phyloP scores from a whole-genome alignment of 73 alveolate genomes.

The Tetrahymena thermophila region DNA sequence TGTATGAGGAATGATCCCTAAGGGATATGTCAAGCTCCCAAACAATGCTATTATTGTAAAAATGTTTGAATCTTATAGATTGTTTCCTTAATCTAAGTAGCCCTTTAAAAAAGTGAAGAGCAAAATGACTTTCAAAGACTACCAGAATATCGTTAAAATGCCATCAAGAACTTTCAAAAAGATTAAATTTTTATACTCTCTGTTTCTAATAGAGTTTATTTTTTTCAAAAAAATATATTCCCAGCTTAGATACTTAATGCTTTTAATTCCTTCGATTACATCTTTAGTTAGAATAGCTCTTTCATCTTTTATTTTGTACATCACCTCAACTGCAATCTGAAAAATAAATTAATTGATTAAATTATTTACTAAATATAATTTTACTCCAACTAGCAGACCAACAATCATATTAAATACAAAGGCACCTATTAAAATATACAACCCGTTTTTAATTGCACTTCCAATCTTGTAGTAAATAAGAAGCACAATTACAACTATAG shows the following conservation, averaged over 20 bases:
- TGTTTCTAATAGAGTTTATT: neutral
- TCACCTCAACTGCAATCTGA: neutral
- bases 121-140: slow-evolving; percentile 4
- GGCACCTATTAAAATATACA: neutral
- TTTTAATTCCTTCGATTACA: slow-evolving; percentile 30
- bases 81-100: neutral
- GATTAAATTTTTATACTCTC: slow-evolving; percentile 1
- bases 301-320: neutral
- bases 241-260: slow-evolving; percentile 26
- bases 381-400: neutral
- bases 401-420: neutral
- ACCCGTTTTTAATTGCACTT: slow-evolving; percentile 14
- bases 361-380: neutral
- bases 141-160: slow-evolving; percentile 21
- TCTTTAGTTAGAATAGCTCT: slow-evolving; percentile 8
- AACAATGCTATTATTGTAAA: slow-evolving; percentile 35
- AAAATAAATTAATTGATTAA: neutral
- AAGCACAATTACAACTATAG: neutral
- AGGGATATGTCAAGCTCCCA: slow-evolving; percentile 9
- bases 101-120: slow-evolving; percentile 2
- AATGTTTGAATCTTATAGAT: slow-evolving; percentile 3
- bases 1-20: slow-evolving; percentile 26
- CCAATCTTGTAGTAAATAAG: slow-evolving; percentile 18
- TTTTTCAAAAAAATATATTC: slow-evolving; percentile 19
- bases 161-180: slow-evolving; percentile 3